Conservation (phyloP, 257 asterid genomes). For the Fraxinus cuspidata region DNA sequence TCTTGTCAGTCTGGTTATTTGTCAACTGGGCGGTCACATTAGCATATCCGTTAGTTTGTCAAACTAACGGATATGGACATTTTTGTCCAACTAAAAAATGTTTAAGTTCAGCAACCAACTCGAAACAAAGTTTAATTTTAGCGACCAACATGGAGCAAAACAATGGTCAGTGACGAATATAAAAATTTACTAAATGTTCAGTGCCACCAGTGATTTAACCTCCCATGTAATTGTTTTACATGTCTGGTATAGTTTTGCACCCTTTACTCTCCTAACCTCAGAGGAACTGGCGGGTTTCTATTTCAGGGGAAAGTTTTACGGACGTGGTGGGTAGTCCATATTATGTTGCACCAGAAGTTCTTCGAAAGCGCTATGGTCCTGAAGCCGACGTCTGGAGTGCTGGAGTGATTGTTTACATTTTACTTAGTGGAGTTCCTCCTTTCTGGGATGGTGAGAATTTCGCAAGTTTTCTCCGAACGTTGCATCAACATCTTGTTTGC, state of each 20-base stretch:
- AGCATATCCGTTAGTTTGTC: too few species aligned
- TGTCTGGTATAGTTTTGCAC: not conserved
- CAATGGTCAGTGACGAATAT: too few species aligned
- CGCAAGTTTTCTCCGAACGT: not conserved
- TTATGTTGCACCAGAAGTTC: constrained; percentile 42
- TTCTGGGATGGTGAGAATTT: constrained; percentile 42
- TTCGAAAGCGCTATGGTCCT: constrained; percentile 35
- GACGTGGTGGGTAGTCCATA: constrained; percentile 45
- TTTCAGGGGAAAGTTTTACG: constrained; percentile 28
- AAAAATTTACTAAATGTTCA: too few species aligned
- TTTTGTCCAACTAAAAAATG: too few species aligned
- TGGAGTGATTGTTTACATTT: constrained; percentile 36
- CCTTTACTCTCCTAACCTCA: not conserved
- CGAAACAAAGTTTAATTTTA: too few species aligned
- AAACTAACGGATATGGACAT: too few species aligned
- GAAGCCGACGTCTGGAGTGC: constrained; percentile 44
- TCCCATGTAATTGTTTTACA: too few species aligned
- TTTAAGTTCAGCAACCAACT: too few species aligned
- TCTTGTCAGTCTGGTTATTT: too few species aligned
- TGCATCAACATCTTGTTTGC: not conserved
- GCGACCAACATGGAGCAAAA: too few species aligned
- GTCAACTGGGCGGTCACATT: too few species aligned
- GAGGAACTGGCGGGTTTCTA: not conserved
- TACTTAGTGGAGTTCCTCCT: constrained; percentile 36
- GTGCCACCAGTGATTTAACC: too few species aligned